Conservation (phyloP, 2,329 filamentous ascomycete species). For the Penicillium sp. region DNA sequence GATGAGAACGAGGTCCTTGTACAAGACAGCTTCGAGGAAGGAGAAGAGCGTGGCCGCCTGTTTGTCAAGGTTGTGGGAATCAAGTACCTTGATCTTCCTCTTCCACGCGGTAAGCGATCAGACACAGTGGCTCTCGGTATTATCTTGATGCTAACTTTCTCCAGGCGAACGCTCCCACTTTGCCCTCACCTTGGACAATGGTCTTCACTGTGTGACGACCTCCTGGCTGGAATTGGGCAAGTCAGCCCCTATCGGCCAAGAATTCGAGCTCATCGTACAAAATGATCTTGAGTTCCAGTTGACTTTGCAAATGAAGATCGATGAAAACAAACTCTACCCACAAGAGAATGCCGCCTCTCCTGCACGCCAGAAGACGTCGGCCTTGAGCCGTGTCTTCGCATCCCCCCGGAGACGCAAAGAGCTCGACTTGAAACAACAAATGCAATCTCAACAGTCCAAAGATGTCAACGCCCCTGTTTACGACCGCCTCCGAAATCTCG, state of each 20-base stretch:
- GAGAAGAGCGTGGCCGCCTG: slow-evolving; percentile 80
- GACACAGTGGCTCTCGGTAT: background rate
- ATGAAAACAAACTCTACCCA: slow-evolving; percentile 66
- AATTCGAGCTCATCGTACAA: slow-evolving; percentile 95
- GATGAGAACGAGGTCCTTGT: slow-evolving; percentile 67
- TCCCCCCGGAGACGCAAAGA: slow-evolving; percentile 97
- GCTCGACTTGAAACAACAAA: slow-evolving; percentile 76
- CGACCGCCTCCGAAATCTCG: slow-evolving; percentile 81
- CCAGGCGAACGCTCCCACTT: slow-evolving; percentile 88
- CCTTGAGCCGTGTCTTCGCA: slow-evolving; percentile 87
- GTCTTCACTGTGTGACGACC: slow-evolving; percentile 95
- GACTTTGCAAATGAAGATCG: slow-evolving; percentile 91
- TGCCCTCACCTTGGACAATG: slow-evolving; percentile 95
- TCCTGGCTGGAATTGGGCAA: slow-evolving; percentile 90
- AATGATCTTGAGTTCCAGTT: slow-evolving; percentile 99
- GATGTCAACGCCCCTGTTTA: slow-evolving; percentile 61
- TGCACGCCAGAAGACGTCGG: slow-evolving; percentile 74
- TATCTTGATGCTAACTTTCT: slow-evolving; percentile 23
- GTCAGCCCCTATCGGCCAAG: slow-evolving; percentile 91
- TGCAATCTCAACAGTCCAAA: slow-evolving; percentile 74
- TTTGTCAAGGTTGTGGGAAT: slow-evolving; percentile 99
- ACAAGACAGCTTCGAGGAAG: slow-evolving; percentile 66
- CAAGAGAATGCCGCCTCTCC: slow-evolving; percentile 52
- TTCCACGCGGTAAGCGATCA: slow-evolving; percentile 75
- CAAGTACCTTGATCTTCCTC: slow-evolving; percentile 82